Evolutionary conservation across 441 rosid species (phyloP).

Genomic region (Erysimum pusillum): DNA sequence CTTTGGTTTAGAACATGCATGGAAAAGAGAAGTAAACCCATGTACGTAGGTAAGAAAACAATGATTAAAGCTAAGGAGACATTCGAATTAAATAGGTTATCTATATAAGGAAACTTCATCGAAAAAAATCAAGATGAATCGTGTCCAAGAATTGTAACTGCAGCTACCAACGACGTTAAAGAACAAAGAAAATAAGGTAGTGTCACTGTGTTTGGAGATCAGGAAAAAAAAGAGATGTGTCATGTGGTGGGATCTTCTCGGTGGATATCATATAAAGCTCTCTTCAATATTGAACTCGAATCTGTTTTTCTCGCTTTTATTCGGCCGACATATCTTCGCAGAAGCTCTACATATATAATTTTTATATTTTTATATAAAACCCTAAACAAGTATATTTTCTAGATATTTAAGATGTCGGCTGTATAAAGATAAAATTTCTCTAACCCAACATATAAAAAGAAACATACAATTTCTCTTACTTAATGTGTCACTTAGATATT

Average conservation of each 20-base stretch:
- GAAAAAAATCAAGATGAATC: constrained; percentile 3
- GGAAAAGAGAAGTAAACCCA: not conserved
- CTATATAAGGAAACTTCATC: not conserved
- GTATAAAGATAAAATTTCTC: not conserved
- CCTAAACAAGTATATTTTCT: constrained; percentile 13
- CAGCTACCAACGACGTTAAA: constrained; percentile 35
- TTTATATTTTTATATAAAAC: not conserved
- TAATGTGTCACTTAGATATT: constrained; percentile 17
- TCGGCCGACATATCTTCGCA: constrained; percentile 46
- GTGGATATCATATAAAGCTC: constrained; percentile 44
- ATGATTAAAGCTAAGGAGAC: not conserved
- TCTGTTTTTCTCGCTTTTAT: constrained; percentile 17
- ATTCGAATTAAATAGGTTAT: not conserved
- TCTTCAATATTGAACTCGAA: constrained; percentile 33
- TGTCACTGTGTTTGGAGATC: constrained; percentile 18
- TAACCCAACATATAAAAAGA: not conserved
- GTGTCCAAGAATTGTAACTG: constrained; percentile 12
- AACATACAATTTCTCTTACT: not conserved
- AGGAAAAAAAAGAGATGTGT: constrained; percentile 23
- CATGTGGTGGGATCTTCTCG: constrained; percentile 42
- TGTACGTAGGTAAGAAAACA: not conserved
- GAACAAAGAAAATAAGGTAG: constrained; percentile 15
- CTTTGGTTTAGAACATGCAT: not conserved
- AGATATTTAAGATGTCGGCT: constrained; percentile 35
- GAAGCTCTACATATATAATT: not conserved